Evolutionary conservation across 164 flowering plant genomes (phyloP), one percentile per base, ranked within the genome.

Genomic region (Umbellularia californica): DNA sequence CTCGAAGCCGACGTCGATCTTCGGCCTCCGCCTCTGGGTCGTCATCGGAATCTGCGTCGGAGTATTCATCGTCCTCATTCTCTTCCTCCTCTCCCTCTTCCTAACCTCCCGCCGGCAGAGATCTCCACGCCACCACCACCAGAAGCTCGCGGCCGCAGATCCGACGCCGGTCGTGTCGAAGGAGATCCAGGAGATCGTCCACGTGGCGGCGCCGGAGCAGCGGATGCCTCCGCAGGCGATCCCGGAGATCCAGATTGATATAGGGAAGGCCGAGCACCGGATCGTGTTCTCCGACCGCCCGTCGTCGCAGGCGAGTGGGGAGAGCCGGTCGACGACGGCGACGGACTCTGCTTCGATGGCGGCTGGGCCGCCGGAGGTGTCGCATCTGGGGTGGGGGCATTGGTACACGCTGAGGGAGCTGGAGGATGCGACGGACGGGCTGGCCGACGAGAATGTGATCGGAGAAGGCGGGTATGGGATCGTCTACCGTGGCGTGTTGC

Each of bases 401-500:
- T 92, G 98, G 98, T 95, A 93, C 68, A 95, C 98, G 33, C 75
- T 95, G 79, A 84, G 99, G 27, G 99, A 95, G 84, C 85, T 95
- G 68, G 99, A 95, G 73, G 87, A 81, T 25, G 98, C 99, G 3
- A 93, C 97, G 0, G 83, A 89, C 74, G 92, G 97, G 2, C 77
- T 95, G 72, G 82, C 88, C 13, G 95, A 88, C 74, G 99, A 91
- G 87, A 95, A 93, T 87, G 97, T 93, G 83, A 91, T 95, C 50
- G 99, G 99, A 1, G 99, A 92, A 85, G 99, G 99, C 51, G 99
- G 99, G 1, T 92, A 96, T 79, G 99, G 99, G 30, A 94, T 94
- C 76, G 99, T 96, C 25, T 96, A 96, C 75, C 73, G 83, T 3
- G 99, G 99, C 11, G 81, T 92, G 60, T 81, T 96, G 74, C 78